Evolutionary conservation across 495 filamentous ascomycete genomes (phyloP), one percentile per base, ranked within the genome.

Genomic region (Cryomyces antarcticus): DNA sequence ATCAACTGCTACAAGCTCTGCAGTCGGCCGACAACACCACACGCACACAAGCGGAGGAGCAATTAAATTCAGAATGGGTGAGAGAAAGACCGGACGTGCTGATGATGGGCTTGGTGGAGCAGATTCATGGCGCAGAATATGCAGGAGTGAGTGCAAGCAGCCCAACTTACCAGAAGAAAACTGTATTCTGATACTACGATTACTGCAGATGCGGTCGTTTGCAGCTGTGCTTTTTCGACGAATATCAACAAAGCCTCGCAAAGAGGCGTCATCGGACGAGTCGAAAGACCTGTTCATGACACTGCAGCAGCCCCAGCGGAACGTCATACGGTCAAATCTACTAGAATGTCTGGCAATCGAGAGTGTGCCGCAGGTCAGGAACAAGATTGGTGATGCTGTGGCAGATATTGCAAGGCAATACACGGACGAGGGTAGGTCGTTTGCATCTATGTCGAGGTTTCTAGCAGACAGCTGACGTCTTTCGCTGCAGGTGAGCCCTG

Each of bases 331-430:
- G 42, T 68, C 77, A 46, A 88, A 86, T 57, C 65, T 96, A 34
- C 66, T 99, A 24, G 70, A 78, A 46, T 78, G 76, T 45, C 63
- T 95, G 40, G 72, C 74, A 36, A 64, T 60, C 37, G 92, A 96
- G 62, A 61, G 67, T 5, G 67, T 78, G 17, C 66, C 71, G 37
- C 60, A 73, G 11, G 80, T 93, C 31, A 70, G 92, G 55, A 92
- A 92, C 59, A 99, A 96, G 62, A 81, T 95, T 56, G 87, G 85
- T 43, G 92, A 99, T 61, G 85, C 89, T 2, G 78, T 96, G 46
- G 92, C 92, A 5, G 92, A 99, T 57, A 65, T 96, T 37, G 92
- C 87, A 30, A 76, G 92, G 53, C 84, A 96, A 57, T 93, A 95
- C 60, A 80, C 80, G 41, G 92, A 95, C 53, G 81, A 77, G 49